Conservation (phyloP, 1,284 basidiomycete species). For the Malassezia pachydermatis region DNA sequence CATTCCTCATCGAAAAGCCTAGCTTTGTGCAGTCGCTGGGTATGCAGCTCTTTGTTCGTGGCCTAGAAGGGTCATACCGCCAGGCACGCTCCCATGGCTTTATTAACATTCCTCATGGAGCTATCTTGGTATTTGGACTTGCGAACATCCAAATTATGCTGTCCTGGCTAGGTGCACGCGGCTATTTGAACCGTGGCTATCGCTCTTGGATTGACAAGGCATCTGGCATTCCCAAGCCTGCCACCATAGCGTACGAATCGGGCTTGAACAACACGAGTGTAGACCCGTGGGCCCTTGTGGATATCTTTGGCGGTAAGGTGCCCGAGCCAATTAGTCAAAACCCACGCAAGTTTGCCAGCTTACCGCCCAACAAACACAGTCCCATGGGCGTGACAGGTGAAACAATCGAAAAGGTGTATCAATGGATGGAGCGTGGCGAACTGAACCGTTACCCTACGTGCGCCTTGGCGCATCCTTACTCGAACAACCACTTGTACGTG, state of each 20-base stretch:
- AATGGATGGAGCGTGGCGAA: constrained; percentile 33
- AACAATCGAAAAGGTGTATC: constrained; percentile 29
- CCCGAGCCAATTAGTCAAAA: constrained; percentile 31
- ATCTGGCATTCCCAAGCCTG: constrained; percentile 20
- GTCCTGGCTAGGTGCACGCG: constrained; percentile 57
- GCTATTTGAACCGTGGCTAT: constrained; percentile 33
- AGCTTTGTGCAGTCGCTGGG: constrained; percentile 61
- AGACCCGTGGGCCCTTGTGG: constrained; percentile 12
- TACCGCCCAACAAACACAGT: constrained; percentile 26
- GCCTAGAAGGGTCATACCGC: constrained; percentile 74
- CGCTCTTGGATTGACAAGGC: constrained; percentile 42
- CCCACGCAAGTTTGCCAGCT: constrained; percentile 27
- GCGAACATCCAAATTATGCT: constrained; percentile 74
- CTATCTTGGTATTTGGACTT: constrained; percentile 68
- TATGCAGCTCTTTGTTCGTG: constrained; percentile 67
- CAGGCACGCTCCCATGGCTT: constrained; percentile 57
- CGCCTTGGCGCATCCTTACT: constrained; percentile 64
- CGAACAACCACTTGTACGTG: constrained; percentile 61
- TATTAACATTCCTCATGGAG: constrained; percentile 67
- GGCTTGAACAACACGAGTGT: not conserved
- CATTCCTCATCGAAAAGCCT: constrained; percentile 70
- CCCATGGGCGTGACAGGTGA: constrained; percentile 35
- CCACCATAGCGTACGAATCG: not conserved
- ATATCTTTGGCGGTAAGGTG: constrained; percentile 32
- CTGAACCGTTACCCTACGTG: constrained; percentile 26